Percentiles rank a stretch among this genome's conserved stretches.
Evolutionary conservation across 768 basidiomycete species (phyloP).

Genomic region (Kwoniella heveanensis): DNA sequence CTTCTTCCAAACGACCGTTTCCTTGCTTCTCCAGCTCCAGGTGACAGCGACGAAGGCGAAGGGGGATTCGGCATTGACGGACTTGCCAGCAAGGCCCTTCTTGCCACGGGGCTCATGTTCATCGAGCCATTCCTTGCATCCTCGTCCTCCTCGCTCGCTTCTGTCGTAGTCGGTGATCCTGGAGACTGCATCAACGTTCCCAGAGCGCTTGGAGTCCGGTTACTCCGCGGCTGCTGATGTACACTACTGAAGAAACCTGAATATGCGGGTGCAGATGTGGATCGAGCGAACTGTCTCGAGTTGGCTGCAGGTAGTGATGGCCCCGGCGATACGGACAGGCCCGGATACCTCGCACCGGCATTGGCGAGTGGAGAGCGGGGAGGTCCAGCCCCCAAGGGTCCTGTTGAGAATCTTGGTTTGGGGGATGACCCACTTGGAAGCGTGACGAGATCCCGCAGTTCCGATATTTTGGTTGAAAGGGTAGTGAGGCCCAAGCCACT

Average conservation of each 20-base stretch:
- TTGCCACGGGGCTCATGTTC: not conserved
- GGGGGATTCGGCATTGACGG: conserved; percentile 13
- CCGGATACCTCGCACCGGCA: conserved; percentile 9
- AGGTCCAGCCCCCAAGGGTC: conserved; percentile 1
- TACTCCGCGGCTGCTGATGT: conserved; percentile 1
- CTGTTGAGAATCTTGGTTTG: conserved; percentile 11
- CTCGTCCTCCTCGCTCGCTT: conserved; percentile 23
- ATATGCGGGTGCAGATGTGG: conserved; percentile 37
- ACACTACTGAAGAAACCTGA: conserved; percentile 17
- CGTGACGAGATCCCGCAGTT: conserved; percentile 49
- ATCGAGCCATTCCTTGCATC: not conserved
- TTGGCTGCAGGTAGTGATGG: conserved; percentile 32
- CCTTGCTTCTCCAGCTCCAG: conserved; percentile 3
- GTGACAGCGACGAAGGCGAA: not conserved
- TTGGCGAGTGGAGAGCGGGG: conserved; percentile 15
- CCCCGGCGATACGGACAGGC: conserved; percentile 29
- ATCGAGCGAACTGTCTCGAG: conserved; percentile 33
- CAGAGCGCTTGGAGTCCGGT: conserved; percentile 30
- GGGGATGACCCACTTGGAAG: conserved; percentile 30
- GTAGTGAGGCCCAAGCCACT: conserved; percentile 36
- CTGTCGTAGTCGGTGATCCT: conserved; percentile 28
- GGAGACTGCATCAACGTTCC: conserved; percentile 8
- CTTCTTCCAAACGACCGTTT: conserved; percentile 28
- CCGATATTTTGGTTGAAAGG: conserved; percentile 46
- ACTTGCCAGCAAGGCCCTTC: conserved; percentile 13